phyloP scores from a whole-genome alignment of 2,329 filamentous ascomycete species.

The Microdochium paspali region DNA sequence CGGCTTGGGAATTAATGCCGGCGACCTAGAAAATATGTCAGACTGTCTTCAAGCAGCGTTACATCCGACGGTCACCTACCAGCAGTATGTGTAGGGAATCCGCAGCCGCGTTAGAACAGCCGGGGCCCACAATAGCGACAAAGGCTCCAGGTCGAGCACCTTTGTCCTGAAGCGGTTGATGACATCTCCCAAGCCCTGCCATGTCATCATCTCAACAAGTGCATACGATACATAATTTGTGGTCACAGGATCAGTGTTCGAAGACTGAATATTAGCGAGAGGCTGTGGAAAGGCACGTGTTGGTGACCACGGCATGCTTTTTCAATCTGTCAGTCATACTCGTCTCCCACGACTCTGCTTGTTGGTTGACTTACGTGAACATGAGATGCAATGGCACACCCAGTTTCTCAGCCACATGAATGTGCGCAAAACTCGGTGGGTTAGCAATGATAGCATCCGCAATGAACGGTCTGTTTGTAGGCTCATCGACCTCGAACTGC shows the following conservation, averaged over 20 bases:
- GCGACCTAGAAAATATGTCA: constrained; percentile 9
- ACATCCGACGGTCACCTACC: constrained; percentile 36
- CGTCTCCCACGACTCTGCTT: not conserved
- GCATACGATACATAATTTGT: constrained; percentile 77
- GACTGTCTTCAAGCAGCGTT: not conserved
- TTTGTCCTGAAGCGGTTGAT: constrained; percentile 80
- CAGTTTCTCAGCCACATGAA: constrained; percentile 56
- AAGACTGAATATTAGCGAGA: constrained; percentile 63
- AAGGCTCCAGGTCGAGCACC: constrained; percentile 57
- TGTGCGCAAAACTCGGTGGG: constrained; percentile 55
- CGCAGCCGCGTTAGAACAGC: constrained; percentile 66
- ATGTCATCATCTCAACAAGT: constrained; percentile 83
- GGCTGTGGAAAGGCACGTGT: constrained; percentile 82
- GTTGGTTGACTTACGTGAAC: constrained; percentile 48
- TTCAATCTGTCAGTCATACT: not conserved
- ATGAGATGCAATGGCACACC: constrained; percentile 61
- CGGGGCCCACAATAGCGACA: constrained; percentile 76
- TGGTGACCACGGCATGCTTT: constrained; percentile 76
- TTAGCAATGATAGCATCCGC: constrained; percentile 38
- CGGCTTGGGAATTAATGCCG: constrained; percentile 39
- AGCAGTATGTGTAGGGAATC: constrained; percentile 86
- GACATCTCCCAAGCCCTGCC: constrained; percentile 84
- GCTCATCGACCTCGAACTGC: constrained; percentile 6
- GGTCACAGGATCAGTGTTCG: constrained; percentile 56
- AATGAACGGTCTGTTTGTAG: constrained; percentile 17